Percentiles rank a stretch among this genome's conserved stretches.
Conservation (phyloP, 139 green algal genomes). For the Zygnema cylindricum region DNA sequence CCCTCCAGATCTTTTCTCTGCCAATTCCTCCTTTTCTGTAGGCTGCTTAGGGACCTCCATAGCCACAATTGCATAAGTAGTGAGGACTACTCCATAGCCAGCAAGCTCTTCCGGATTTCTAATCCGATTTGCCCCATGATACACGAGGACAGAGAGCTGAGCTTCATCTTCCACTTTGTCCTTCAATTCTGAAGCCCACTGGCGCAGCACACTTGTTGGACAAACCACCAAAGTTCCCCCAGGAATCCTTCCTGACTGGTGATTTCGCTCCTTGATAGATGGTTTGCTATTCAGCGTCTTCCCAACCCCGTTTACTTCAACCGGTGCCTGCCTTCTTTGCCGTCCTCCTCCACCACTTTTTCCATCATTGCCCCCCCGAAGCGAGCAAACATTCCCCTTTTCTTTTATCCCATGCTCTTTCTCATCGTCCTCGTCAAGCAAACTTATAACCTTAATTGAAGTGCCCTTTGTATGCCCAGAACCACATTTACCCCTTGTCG, state of each 20-base stretch:
- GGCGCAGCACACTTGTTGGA: constrained; percentile 83
- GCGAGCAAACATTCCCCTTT: not conserved
- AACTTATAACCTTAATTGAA: not conserved
- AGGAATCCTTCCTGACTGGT: not conserved
- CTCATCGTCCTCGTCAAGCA: not conserved
- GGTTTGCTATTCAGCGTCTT: not conserved
- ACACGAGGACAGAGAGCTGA: constrained; percentile 72
- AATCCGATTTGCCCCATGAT: constrained; percentile 74
- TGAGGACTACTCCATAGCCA: constrained; percentile 83
- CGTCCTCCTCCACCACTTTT: not conserved
- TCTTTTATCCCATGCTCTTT: not conserved
- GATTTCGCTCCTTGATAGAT: not conserved
- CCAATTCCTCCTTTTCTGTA: constrained; percentile 6
- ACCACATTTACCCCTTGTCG: not conserved
- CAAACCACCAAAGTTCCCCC: constrained; percentile 85
- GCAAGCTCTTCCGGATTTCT: constrained; percentile 62
- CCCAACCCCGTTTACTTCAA: not conserved
- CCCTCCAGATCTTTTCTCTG: not conserved
- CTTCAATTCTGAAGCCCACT: constrained; percentile 82
- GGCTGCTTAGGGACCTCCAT: constrained; percentile 62
- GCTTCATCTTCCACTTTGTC: constrained; percentile 68
- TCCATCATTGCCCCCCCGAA: not conserved
- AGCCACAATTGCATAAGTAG: constrained; percentile 85
- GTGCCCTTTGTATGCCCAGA: not conserved
- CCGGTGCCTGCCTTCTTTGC: not conserved